Conservation (phyloP, 2,329 filamentous ascomycete genomes). For the Colletotrichum cordylinicola region DNA sequence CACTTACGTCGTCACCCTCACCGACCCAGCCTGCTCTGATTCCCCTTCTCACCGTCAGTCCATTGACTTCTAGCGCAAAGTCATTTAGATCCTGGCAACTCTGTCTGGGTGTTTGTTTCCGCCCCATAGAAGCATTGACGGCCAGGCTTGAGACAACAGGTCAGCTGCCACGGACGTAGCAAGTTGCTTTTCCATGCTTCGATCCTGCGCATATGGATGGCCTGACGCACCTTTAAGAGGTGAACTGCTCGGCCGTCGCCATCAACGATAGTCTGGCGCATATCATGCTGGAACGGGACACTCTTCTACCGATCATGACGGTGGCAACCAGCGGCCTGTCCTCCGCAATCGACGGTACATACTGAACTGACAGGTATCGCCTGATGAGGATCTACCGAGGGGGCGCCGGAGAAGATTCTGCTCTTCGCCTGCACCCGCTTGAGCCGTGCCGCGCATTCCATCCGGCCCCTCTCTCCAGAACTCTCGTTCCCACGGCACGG, state of each 20-base stretch:
- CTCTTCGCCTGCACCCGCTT: conserved; percentile 4
- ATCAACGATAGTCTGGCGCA: neutral
- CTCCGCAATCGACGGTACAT: neutral
- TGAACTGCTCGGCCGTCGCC: neutral
- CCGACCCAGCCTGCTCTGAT: neutral
- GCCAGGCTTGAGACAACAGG: neutral
- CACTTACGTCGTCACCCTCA: neutral
- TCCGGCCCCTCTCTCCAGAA: neutral
- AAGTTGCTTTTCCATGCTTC: neutral
- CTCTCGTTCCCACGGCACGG: neutral
- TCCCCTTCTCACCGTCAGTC: neutral
- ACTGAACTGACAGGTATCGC: neutral
- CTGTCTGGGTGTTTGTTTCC: neutral
- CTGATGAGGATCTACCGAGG: conserved; percentile 8
- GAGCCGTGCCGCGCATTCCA: conserved; percentile 9
- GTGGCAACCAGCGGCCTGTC: neutral
- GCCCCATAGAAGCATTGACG: neutral
- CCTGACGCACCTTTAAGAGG: neutral
- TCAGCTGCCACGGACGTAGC: neutral
- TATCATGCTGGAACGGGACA: neutral
- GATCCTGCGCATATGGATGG: neutral
- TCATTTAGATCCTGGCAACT: neutral
- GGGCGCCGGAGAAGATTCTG: neutral
- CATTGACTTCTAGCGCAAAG: neutral
- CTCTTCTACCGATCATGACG: neutral